Conservation (phyloP, 2,329 filamentous ascomycete genomes). For the Diaporthe nobilis region DNA sequence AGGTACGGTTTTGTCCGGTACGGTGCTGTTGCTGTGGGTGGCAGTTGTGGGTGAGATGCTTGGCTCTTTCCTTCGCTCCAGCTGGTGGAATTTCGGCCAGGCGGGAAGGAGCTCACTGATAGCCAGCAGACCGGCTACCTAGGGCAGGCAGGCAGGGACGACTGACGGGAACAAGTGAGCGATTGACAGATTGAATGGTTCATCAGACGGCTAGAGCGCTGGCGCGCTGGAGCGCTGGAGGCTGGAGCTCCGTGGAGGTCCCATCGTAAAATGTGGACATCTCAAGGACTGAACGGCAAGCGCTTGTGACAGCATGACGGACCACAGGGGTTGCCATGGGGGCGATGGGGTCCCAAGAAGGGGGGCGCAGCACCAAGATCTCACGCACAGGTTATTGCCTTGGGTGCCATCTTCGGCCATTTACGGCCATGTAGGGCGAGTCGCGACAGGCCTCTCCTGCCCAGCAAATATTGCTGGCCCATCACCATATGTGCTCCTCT, state of each 20-base stretch:
- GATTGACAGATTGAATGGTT: background rate
- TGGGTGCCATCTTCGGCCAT: background rate
- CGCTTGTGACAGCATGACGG: conserved; percentile 27
- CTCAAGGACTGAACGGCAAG: conserved; percentile 16
- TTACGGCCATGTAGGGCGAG: background rate
- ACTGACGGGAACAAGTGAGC: background rate
- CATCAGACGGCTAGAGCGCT: background rate
- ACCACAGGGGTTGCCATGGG: background rate
- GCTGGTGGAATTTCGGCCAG: background rate
- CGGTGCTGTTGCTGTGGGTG: background rate
- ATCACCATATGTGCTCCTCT: conserved; percentile 32
- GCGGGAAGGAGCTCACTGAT: background rate
- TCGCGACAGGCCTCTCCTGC: conserved; percentile 15
- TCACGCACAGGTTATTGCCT: conserved; percentile 6
- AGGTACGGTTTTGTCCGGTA: background rate
- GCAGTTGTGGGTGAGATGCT: background rate
- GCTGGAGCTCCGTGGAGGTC: conserved; percentile 5
- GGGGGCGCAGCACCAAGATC: conserved; percentile 22
- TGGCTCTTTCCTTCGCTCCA: background rate
- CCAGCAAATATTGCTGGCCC: conserved; percentile 9
- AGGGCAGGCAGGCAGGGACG: background rate
- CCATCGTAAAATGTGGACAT: conserved; percentile 23
- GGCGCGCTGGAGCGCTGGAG: background rate
- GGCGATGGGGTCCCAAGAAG: background rate
- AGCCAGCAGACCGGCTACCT: background rate